phyloP scores from a whole-genome alignment of 139 green algal genomes.

The Chara braunii region DNA sequence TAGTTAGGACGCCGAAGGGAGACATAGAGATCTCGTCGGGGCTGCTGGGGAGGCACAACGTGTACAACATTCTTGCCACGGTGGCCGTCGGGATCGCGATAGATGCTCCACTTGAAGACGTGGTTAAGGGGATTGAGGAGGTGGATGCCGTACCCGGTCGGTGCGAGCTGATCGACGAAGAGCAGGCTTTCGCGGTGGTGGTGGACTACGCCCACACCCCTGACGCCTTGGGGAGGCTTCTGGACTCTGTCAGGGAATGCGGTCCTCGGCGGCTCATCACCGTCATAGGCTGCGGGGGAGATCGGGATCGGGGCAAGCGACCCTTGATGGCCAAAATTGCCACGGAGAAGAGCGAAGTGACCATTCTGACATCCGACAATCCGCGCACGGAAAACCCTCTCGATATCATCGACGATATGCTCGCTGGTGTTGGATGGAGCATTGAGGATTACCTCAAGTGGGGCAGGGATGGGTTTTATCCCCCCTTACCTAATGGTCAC shows the following conservation, averaged over 20 bases:
- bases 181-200: constrained; percentile 80
- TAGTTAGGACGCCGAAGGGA: constrained; percentile 33
- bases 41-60: constrained; percentile 60
- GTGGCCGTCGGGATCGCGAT: constrained; percentile 73
- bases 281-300: constrained; percentile 75
- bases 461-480: constrained; percentile 18
- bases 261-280: constrained; percentile 51
- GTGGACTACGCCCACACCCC: constrained; percentile 86
- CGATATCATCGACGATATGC: constrained; percentile 46
- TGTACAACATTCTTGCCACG: constrained; percentile 84
- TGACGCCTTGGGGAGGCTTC: constrained; percentile 49
- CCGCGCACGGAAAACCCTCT: constrained; percentile 59
- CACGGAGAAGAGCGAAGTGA: constrained; percentile 71
- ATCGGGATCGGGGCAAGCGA: constrained; percentile 53
- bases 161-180: constrained; percentile 77
- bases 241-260: constrained; percentile 58
- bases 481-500: constrained; percentile 21
- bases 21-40: constrained; percentile 34
- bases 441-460: constrained; percentile 36
- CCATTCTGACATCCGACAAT: constrained; percentile 90
- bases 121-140: constrained; percentile 50
- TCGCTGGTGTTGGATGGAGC: constrained; percentile 32
- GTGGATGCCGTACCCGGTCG: constrained; percentile 71
- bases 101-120: constrained; percentile 50
- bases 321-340: constrained; percentile 71